Evolutionary conservation across 768 basidiomycete species (phyloP), one percentile per base, ranked within the genome.

Genomic region (Candolleomyces eurysporus): DNA sequence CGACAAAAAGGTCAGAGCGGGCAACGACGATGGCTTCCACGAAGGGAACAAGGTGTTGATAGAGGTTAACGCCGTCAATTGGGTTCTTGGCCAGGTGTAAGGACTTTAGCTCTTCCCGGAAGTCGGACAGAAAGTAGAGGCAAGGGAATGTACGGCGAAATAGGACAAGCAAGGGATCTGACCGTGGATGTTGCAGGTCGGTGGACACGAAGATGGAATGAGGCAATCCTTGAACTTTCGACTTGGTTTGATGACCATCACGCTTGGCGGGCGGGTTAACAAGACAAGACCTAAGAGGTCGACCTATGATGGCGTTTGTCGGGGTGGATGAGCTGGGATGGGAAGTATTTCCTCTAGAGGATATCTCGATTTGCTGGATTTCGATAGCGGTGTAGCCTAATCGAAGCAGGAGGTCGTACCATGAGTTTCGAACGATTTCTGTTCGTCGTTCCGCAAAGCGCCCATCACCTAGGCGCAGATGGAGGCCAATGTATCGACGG

Each of bases 401-500:
- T 11, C 73, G 72, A 14, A 74, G 75, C 4, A 91, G 75, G 3
- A 92, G 75, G 63, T 76, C 78, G 77, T 81, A 81, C 85, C 87
- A 92, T 21, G 85, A 66, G 9, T 67, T 61, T 45, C 80, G 76
- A 31, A 81, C 73, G 42, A 82, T 89, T 30, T 57, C 61, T 17
- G 67, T 64, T 6, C 78, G 76, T 11, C 78, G 72, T 17, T 63
- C 65, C 63, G 73, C 75, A 69, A 92, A 94, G 0, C 74, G 64
- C 1, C 90, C 88, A 64, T 92, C 90, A 4, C 86, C 86, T 7
- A 91, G 66, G 7, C 92, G 84, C 2, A 93, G 69, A 66, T 93
- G 91, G 3, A 82, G 81, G 1, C 83, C 88, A 21, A 89, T 68
- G 67, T 87, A 93, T 2, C 68, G 63, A 1, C 74, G 78, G 32